These are phyloP conservation scores for Aspergillus pseudoglaucus DNA, from an alignment of 2,329 filamentous ascomycete species.

Conservation along the genomic window DNA sequence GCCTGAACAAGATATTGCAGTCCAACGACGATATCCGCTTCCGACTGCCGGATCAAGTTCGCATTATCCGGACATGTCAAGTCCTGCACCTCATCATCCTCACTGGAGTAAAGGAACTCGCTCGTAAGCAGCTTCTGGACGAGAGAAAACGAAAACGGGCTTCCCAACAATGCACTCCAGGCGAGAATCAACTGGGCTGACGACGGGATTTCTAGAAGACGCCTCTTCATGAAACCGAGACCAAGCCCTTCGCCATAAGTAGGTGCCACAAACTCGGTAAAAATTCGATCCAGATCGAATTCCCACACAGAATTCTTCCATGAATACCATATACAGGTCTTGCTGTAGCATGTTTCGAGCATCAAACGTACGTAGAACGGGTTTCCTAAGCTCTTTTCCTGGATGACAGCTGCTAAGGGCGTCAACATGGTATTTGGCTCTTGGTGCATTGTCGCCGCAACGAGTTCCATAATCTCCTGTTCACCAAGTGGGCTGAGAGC, in stretches of 20 bases:
- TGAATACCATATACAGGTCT: constrained; percentile 84
- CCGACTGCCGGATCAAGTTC: constrained; percentile 52
- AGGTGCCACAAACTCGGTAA: constrained; percentile 74
- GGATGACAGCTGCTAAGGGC: constrained; percentile 73
- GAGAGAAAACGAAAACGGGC: constrained; percentile 74
- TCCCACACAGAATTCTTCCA: constrained; percentile 77
- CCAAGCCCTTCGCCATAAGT: constrained; percentile 74
- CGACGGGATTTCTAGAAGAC: constrained; percentile 67
- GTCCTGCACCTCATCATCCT: constrained; percentile 37
- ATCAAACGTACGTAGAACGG: constrained; percentile 90
- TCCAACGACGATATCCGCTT: constrained; percentile 61
- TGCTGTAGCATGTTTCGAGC: constrained; percentile 77
- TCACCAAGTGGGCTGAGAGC: constrained; percentile 68
- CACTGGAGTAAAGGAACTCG: constrained; percentile 57
- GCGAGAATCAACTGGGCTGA: constrained; percentile 72
- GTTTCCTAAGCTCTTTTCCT: constrained; percentile 83
- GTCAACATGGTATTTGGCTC: constrained; percentile 62
- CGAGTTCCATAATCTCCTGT: constrained; percentile 73
- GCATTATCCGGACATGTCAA: constrained; percentile 33
- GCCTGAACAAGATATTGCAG: constrained; percentile 75
- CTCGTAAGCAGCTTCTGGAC: constrained; percentile 70
- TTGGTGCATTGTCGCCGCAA: constrained; percentile 72
- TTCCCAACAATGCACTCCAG: constrained; percentile 80
- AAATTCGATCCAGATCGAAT: constrained; percentile 78
- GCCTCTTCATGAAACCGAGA: constrained; percentile 72